Percentiles rank a stretch among this genome's conserved stretches.
Conservation (phyloP, 768 basidiomycete genomes). For the Kwoniella newhampshirensis region DNA sequence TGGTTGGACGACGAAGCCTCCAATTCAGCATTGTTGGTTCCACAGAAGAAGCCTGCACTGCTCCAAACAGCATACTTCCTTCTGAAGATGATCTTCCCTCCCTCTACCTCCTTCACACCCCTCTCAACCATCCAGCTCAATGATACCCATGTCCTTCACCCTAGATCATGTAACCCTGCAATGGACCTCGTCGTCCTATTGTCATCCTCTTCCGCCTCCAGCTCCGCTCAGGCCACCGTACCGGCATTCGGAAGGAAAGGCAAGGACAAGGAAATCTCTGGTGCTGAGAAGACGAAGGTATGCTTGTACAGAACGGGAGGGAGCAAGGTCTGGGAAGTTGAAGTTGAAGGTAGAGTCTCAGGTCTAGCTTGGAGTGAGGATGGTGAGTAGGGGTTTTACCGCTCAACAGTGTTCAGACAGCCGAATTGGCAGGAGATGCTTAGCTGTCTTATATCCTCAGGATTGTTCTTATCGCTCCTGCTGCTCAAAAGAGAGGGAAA, state of each 20-base stretch:
- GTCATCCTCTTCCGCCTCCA: neutral
- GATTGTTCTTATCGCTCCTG: constrained; percentile 32
- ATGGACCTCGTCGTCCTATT: constrained; percentile 45
- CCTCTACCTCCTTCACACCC: constrained; percentile 28
- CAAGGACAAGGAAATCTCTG: constrained; percentile 13
- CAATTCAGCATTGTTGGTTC: too few relatives aligned
- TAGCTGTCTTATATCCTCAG: constrained; percentile 11
- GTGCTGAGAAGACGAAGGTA: constrained; percentile 8
- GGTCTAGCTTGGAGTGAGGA: constrained; percentile 41
- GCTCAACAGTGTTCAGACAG: too few relatives aligned
- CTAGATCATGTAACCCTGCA: constrained; percentile 38
- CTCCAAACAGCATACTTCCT: too few relatives aligned
- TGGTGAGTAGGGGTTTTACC: constrained; percentile 32
- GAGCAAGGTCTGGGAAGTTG: constrained; percentile 42
- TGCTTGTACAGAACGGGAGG: constrained; percentile 25
- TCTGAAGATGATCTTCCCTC: constrained; percentile 24
- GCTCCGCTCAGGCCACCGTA: neutral
- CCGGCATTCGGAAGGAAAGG: constrained; percentile 10
- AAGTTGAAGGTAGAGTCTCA: constrained; percentile 18
- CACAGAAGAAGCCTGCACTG: too few relatives aligned
- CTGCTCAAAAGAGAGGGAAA: neutral
- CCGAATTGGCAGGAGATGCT: neutral
- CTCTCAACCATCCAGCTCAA: constrained; percentile 27
- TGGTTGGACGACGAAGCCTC: too few relatives aligned
- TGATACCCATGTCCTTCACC: constrained; percentile 24